These are phyloP conservation scores for Ustilago esculenta DNA, from an alignment of 1,284 basidiomycete species.

Conservation along the genomic window DNA sequence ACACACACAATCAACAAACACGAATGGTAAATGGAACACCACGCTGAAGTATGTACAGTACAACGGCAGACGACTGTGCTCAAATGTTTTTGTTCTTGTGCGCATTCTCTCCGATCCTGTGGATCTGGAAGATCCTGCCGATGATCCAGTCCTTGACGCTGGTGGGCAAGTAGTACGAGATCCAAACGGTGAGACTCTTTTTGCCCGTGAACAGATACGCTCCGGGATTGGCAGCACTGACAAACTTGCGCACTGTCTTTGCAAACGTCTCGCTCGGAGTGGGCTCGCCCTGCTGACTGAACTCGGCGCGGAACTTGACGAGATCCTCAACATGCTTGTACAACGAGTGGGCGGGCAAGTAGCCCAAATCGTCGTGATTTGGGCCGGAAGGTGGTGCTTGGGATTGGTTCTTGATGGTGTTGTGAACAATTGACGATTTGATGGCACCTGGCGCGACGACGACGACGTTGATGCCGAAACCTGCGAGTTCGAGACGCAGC, in stretches of 20 bases:
- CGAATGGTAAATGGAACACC: too few relatives aligned
- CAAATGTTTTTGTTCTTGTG: slow-evolving; percentile 44
- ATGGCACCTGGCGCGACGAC: slow-evolving; percentile 60
- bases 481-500: slow-evolving; percentile 52
- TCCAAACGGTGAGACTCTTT: slow-evolving; percentile 36
- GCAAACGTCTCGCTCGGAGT: slow-evolving; percentile 54
- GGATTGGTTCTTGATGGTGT: slow-evolving; percentile 21
- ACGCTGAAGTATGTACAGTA: too few relatives aligned
- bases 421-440: slow-evolving; percentile 52
- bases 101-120: slow-evolving; percentile 27
- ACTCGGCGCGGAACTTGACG: slow-evolving; percentile 51
- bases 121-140: slow-evolving; percentile 38
- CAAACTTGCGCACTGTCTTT: slow-evolving; percentile 25
- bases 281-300: slow-evolving; percentile 48
- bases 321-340: slow-evolving; percentile 54
- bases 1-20: background rate
- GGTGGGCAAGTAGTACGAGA: slow-evolving; percentile 49
- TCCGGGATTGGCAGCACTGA: slow-evolving; percentile 17
- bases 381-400: background rate
- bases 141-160: slow-evolving; percentile 46
- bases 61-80: too few relatives aligned
- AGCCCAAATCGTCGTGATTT: slow-evolving; percentile 14
- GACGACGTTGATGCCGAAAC: slow-evolving; percentile 56
- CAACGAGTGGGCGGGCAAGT: slow-evolving; percentile 30
- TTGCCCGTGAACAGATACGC: slow-evolving; percentile 54